These are phyloP conservation scores for Aspergillus eucalypticola DNA, from an alignment of 2,329 filamentous ascomycete species.

Conservation along the genomic window DNA sequence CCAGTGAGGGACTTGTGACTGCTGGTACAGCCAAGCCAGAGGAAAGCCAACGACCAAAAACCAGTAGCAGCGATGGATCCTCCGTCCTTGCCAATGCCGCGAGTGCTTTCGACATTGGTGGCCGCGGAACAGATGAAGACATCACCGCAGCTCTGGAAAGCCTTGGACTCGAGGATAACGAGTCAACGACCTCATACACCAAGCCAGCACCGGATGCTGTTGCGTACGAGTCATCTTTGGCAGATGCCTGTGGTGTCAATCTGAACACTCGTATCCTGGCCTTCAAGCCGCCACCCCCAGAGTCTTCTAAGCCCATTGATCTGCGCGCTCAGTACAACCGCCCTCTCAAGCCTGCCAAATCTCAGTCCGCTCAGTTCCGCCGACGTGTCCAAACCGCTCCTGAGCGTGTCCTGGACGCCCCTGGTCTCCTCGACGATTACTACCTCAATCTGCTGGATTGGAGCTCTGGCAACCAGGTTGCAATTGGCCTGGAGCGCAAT, in stretches of 20 bases:
- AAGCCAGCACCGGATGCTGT: conserved; percentile 83
- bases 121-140: conserved; percentile 67
- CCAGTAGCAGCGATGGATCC: conserved; percentile 69
- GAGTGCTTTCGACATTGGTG: conserved; percentile 63
- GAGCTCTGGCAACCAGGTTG: conserved; percentile 97
- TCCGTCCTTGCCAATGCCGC: conserved; percentile 74
- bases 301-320: conserved; percentile 97
- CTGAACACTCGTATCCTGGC: conserved; percentile 93
- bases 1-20: conserved; percentile 85
- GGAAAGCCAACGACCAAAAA: conserved; percentile 73
- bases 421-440: conserved; percentile 95
- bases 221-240: conserved; percentile 89
- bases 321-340: conserved; percentile 97
- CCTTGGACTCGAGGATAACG: conserved; percentile 74
- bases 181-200: conserved; percentile 64
- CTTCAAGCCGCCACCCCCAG: conserved; percentile 97
- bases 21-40: conserved; percentile 82
- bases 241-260: conserved; percentile 86
- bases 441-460: conserved; percentile 98
- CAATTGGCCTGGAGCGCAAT: conserved; percentile 92
- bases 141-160: conserved; percentile 76
- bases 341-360: conserved; percentile 75
- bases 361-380: conserved; percentile 79
- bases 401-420: conserved; percentile 93
- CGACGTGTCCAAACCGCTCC: conserved; percentile 91